phyloP scores from a whole-genome alignment of 1,139 yeast species.

The Yamadazyma songkhlaensis region DNA sequence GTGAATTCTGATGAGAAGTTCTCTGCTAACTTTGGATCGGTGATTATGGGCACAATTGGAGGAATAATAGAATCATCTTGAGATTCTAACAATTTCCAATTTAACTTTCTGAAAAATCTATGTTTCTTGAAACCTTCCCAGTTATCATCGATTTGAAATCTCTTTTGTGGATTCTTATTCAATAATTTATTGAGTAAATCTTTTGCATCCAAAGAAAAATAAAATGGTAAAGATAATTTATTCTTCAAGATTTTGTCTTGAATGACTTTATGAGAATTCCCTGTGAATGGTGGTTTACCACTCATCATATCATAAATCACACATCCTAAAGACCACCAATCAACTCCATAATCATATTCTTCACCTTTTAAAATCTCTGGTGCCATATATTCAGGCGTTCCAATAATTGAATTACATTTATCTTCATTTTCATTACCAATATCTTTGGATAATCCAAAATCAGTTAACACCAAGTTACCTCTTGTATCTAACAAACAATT shows the following conservation, averaged over 20 bases:
- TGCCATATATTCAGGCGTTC: constrained; percentile 64
- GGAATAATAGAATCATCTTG: constrained; percentile 21
- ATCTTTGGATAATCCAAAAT: constrained; percentile 83
- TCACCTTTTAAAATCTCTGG: constrained; percentile 35
- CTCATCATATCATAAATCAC: constrained; percentile 81
- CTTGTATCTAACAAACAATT: constrained; percentile 73
- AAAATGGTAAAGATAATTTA: constrained; percentile 70
- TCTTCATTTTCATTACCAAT: constrained; percentile 34
- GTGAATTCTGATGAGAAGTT: constrained; percentile 33
- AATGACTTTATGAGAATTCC: constrained; percentile 75
- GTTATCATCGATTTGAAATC: constrained; percentile 63
- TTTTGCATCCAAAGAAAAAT: constrained; percentile 77
- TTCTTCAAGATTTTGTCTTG: constrained; percentile 74
- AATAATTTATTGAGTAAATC: constrained; percentile 69
- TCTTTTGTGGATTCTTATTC: constrained; percentile 67
- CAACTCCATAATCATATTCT: constrained; percentile 29
- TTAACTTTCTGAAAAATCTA: constrained; percentile 30
- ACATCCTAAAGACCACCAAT: constrained; percentile 40
- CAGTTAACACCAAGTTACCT: constrained; percentile 82
- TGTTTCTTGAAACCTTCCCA: constrained; percentile 29
- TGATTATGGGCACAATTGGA: constrained; percentile 32
- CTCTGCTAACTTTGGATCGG: constrained; percentile 34
- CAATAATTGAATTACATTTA: constrained; percentile 71
- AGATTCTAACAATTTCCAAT: constrained; percentile 24
- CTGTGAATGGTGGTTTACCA: constrained; percentile 92